Evolutionary conservation across 805 yeast genomes (phyloP), one percentile per base, ranked within the genome.

Genomic region (Myxozyma mucilagina): DNA sequence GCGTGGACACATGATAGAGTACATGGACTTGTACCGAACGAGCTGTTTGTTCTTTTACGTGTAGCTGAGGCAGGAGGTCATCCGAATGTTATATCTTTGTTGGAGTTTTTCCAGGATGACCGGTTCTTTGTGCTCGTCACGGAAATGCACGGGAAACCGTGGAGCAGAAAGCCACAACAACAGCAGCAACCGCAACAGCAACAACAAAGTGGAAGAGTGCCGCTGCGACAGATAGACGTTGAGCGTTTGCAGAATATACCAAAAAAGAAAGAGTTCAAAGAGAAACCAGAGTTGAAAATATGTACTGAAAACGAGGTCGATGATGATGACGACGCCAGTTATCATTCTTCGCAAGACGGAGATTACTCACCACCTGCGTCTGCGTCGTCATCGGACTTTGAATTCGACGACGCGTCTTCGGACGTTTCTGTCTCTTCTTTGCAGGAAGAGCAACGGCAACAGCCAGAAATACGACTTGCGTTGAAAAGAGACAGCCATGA

Each of bases 401-500:
- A 59, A 4, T 24, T 35, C 38, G 45, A 53, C 11, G 31, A 9
- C 13, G 44, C n/a, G 18, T 34, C 13, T 18, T 47, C 34, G 16
- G 59, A 51, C 2, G 44, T 35, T 9, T 16, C 14, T 11, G 43
- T 45, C n/a, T 18, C 7, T n/a, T 24, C 14, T n/a, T 18, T 11
- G 31, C 49, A 35, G 16, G 59, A 51, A 7, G 51, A 39, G 20
- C 35, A 31, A 24, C 53, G 43, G 9, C 63, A 54, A 20, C 55
- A 57, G 41, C 50, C 50, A n/a, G 59, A 63, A 45, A 36, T 58
- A 14, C 48, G 66, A 14, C 16, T 49, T 47, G 60, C 66, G 5
- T 16, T 38, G 5, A 53, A 59, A 54, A 96, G 89, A 71, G 80
- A 82, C 38, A 82, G 85, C 68, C 94, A 91, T 0, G 85, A 89